phyloP scores from a whole-genome alignment of 306 rosid genomes.

The Trifolium pratense region DNA sequence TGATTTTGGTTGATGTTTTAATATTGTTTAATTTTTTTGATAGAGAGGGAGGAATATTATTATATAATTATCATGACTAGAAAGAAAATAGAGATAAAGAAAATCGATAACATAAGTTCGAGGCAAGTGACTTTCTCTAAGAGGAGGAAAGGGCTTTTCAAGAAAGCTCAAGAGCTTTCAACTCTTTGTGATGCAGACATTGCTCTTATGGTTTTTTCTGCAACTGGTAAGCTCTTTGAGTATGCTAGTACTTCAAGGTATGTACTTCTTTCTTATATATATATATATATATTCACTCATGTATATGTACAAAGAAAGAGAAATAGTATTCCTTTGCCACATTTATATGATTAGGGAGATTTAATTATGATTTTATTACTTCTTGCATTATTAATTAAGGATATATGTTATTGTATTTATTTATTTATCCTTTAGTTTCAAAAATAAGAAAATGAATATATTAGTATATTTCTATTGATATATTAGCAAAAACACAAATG shows the following conservation, averaged over 20 bases:
- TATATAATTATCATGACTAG: constrained; percentile 46
- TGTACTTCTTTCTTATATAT: not conserved
- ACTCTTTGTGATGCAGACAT: constrained; percentile 67
- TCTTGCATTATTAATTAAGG: too few relatives aligned
- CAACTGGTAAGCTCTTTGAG: constrained; percentile 56
- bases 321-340: too few relatives aligned
- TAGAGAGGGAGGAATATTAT: not conserved
- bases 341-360: too few relatives aligned
- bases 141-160: constrained; percentile 63
- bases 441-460: too few relatives aligned
- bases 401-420: too few relatives aligned
- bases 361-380: too few relatives aligned
- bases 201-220: constrained; percentile 58
- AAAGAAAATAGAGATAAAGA: constrained; percentile 59
- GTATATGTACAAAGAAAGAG: not conserved
- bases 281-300: not conserved
- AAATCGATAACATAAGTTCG: constrained; percentile 53
- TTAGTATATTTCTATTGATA: too few relatives aligned
- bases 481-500: too few relatives aligned
- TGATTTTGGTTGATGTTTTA: not conserved
- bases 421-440: too few relatives aligned
- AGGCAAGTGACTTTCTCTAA: constrained; percentile 67
- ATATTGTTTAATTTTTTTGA: too few relatives aligned
- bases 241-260: constrained; percentile 55
- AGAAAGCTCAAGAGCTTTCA: constrained; percentile 60